Conservation (phyloP, 345 rosid genomes). For the Ailanthus altissimus region DNA sequence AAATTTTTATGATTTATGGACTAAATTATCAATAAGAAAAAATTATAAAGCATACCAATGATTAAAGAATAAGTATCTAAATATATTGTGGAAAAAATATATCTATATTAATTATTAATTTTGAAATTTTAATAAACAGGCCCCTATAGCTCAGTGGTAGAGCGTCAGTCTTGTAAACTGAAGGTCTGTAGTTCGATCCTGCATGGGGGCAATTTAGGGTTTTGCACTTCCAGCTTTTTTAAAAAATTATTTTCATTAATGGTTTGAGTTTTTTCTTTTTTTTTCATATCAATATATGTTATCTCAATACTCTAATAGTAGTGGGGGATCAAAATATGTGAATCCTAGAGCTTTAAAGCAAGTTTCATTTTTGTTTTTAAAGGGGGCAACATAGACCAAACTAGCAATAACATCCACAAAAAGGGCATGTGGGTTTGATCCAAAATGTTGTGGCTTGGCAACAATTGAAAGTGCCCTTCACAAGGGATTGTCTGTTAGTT, state of each 20-base stretch:
- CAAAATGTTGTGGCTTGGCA: constrained; percentile 19
- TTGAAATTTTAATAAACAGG: not conserved
- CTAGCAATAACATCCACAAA: constrained; percentile 33
- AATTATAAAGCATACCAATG: no score
- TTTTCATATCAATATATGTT: no score
- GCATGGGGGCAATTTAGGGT: constrained; percentile 54
- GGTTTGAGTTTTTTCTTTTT: constrained; percentile 9
- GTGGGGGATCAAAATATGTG: constrained; percentile 12
- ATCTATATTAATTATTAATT: no score
- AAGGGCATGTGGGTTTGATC: constrained; percentile 35
- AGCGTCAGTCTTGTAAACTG: constrained; percentile 91
- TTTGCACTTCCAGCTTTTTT: not conserved
- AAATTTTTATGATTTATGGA: not conserved
- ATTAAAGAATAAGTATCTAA: no score
- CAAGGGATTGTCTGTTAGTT: constrained; percentile 46
- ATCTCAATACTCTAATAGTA: not conserved
- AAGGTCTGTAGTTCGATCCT: constrained; percentile 90
- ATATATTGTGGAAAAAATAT: no score
- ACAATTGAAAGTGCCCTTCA: constrained; percentile 36
- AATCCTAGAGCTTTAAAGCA: constrained; percentile 4
- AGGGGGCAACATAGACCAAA: constrained; percentile 21
- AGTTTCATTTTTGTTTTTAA: not conserved
- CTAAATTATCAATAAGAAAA: no score
- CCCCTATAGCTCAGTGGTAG: constrained; percentile 93
- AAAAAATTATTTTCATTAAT: not conserved